Percentiles rank a stretch among this genome's conserved stretches.
Conservation (phyloP, 2,329 filamentous ascomycete species). For the Phaeosphaeriaceae sp. region DNA sequence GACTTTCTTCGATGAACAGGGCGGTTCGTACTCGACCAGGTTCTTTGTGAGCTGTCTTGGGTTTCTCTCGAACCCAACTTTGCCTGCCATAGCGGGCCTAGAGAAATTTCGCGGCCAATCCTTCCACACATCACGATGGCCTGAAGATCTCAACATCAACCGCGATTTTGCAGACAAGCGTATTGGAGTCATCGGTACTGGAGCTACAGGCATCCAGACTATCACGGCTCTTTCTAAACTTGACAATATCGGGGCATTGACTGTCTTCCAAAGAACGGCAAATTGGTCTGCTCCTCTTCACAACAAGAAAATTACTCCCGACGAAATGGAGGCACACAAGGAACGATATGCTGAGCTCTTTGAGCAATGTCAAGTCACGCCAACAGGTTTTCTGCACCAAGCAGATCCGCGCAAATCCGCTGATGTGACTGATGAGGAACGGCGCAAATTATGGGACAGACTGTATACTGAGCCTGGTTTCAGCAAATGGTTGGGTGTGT, state of each 20-base stretch:
- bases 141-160: neutral
- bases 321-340: constrained; percentile 38
- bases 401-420: neutral
- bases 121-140: constrained; percentile 53
- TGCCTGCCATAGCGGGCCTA: constrained; percentile 46
- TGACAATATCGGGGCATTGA: constrained; percentile 36
- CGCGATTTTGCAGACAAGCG: constrained; percentile 50
- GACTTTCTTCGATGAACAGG: constrained; percentile 33
- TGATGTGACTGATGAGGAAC: constrained; percentile 7
- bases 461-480: constrained; percentile 29
- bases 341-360: constrained; percentile 19
- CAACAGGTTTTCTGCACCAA: too few relatives aligned
- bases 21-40: constrained; percentile 19
- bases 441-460: constrained; percentile 4
- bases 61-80: constrained; percentile 7
- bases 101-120: constrained; percentile 52
- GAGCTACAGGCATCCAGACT: constrained; percentile 68
- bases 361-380: neutral
- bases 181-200: constrained; percentile 68
- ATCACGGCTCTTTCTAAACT: constrained; percentile 21
- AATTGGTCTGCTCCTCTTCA: constrained; percentile 54
- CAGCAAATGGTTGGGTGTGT: constrained; percentile 39
- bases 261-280: constrained; percentile 51
- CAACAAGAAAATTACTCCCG: constrained; percentile 35
- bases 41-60: constrained; percentile 20